Evolutionary conservation across 345 rosid species (phyloP).

Genomic region (Gossypium thurberi): DNA sequence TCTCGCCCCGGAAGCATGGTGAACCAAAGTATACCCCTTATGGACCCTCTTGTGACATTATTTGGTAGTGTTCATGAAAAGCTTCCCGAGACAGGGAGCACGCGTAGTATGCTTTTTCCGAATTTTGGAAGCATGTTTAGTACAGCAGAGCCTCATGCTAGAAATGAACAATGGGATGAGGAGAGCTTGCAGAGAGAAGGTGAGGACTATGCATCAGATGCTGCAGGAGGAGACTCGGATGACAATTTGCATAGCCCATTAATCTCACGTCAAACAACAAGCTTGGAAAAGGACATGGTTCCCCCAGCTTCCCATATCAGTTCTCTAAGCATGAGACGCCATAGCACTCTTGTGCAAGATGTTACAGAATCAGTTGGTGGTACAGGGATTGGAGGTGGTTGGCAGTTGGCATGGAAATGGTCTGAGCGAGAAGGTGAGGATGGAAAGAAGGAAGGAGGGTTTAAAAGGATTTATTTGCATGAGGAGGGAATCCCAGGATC

Average conservation of each 20-base stretch:
- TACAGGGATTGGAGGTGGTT: slow-evolving; percentile 93
- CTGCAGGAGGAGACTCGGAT: slow-evolving; percentile 59
- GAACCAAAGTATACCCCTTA: slow-evolving; percentile 53
- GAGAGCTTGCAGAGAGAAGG: slow-evolving; percentile 67
- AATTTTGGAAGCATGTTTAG: slow-evolving; percentile 91
- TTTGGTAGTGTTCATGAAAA: slow-evolving; percentile 92
- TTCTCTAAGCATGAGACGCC: slow-evolving; percentile 53
- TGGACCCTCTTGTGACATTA: slow-evolving; percentile 89
- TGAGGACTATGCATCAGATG: slow-evolving; percentile 53
- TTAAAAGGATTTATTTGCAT: slow-evolving; percentile 78
- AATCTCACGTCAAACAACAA: slow-evolving; percentile 84
- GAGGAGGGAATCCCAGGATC: slow-evolving; percentile 68
- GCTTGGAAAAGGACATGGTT: slow-evolving; percentile 68
- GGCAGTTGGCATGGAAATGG: slow-evolving; percentile 97
- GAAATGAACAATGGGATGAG: slow-evolving; percentile 80
- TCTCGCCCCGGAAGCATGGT: slow-evolving; percentile 88
- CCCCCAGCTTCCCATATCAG: slow-evolving; percentile 57
- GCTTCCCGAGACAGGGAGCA: slow-evolving; percentile 73
- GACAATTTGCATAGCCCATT: slow-evolving; percentile 80
- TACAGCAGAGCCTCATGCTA: slow-evolving; percentile 49
- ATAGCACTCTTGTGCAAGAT: slow-evolving; percentile 65
- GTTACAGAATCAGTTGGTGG: slow-evolving; percentile 49
- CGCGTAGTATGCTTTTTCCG: slow-evolving; percentile 69
- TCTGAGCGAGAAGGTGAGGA: slow-evolving; percentile 58
- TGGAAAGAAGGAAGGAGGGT: slow-evolving; percentile 69